phyloP scores from a whole-genome alignment of 345 rosid genomes.

The Orychophragmus violaceus region DNA sequence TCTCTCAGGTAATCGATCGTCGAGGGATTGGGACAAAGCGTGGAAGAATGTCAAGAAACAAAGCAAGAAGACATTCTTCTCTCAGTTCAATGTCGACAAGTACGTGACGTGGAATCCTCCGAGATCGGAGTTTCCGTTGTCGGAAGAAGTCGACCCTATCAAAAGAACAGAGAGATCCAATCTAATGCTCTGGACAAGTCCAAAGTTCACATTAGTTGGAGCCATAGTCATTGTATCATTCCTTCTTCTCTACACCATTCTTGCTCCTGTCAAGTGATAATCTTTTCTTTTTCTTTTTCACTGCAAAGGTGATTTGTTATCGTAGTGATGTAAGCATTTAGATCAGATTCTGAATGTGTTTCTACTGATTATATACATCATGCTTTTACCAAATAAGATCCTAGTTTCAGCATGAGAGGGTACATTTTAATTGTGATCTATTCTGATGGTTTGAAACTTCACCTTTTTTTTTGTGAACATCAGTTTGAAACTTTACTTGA shows the following conservation, averaged over 20 bases:
- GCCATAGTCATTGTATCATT: slow-evolving; percentile 64
- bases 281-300: background rate
- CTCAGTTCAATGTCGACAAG: slow-evolving; percentile 60
- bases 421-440: too few species aligned
- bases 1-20: slow-evolving; percentile 44
- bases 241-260: slow-evolving; percentile 79
- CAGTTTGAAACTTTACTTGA: too few species aligned
- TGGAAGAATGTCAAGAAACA: slow-evolving; percentile 79
- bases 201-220: slow-evolving; percentile 57
- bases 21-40: slow-evolving; percentile 91
- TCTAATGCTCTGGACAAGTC: slow-evolving; percentile 84
- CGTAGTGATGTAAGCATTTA: background rate
- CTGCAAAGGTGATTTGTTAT: background rate
- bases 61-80: slow-evolving; percentile 65
- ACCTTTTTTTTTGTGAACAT: too few species aligned
- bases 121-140: slow-evolving; percentile 66
- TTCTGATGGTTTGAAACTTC: too few species aligned
- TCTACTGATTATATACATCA: background rate
- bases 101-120: slow-evolving; percentile 91
- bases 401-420: background rate
- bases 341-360: background rate
- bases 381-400: background rate
- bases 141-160: slow-evolving; percentile 94
- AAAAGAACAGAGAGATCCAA: slow-evolving; percentile 81
- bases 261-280: slow-evolving; percentile 60